Evolutionary conservation across 805 yeast genomes (phyloP).

Genomic region (Nakazawaea populi): DNA sequence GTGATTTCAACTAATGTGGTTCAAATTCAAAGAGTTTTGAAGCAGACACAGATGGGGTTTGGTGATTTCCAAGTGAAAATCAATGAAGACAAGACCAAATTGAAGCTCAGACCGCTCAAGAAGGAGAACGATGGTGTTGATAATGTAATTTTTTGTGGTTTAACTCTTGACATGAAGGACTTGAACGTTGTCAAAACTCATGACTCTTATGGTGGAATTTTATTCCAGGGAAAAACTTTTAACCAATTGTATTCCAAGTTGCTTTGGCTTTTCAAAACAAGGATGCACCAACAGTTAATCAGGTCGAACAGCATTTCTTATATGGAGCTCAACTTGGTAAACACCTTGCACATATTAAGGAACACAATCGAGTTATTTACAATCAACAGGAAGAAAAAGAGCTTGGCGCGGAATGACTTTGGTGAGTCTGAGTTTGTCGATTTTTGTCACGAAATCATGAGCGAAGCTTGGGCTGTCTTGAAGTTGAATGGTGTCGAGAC

Average conservation of each 20-base stretch:
- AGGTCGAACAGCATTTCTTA: neutral
- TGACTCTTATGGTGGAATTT: constrained; percentile 14
- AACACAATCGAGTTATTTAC: neutral
- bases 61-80: constrained; percentile 34
- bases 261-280: constrained; percentile 21
- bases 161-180: constrained; percentile 25
- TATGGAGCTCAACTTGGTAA: constrained; percentile 5
- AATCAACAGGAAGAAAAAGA: neutral
- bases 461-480: constrained; percentile 16
- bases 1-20: constrained; percentile 45
- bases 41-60: constrained; percentile 29
- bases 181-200: constrained; percentile 31
- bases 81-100: constrained; percentile 32
- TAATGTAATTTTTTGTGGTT: constrained; percentile 35
- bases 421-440: constrained; percentile 10
- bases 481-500: constrained; percentile 7
- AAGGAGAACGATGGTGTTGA: neutral
- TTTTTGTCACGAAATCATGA: constrained; percentile 14
- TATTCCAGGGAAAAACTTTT: constrained; percentile 12
- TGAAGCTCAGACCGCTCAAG: constrained; percentile 10
- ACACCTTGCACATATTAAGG: constrained; percentile 4
- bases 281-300: constrained; percentile 23
- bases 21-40: constrained; percentile 24
- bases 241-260: constrained; percentile 19
- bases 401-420: constrained; percentile 5